Percentiles rank a stretch among this genome's conserved stretches.
Conservation (phyloP, 176 grass and related monocot genomes). For the Bolboschoenus planiculmis region DNA sequence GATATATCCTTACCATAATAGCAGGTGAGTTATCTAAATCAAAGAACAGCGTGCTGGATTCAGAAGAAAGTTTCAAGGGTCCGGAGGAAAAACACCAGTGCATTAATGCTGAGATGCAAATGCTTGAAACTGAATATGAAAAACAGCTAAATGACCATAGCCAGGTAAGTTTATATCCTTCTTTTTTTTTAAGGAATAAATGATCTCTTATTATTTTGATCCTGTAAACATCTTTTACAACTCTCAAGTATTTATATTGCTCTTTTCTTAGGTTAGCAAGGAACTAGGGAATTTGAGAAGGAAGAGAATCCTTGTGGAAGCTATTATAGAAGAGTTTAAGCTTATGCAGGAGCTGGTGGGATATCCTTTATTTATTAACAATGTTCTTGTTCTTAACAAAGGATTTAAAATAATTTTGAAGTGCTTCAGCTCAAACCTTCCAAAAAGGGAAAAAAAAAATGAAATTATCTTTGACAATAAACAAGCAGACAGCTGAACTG, state of each 20-base stretch:
- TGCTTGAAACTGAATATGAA: slow-evolving; percentile 50
- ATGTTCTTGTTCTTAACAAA: not conserved
- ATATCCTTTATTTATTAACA: slow-evolving; percentile 52
- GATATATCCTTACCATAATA: not conserved
- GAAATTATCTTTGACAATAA: slow-evolving; percentile 49
- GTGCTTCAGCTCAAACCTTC: not conserved
- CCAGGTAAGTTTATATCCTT: slow-evolving; percentile 21
- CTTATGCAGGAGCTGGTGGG: slow-evolving; percentile 43
- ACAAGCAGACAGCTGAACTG: slow-evolving; percentile 51
- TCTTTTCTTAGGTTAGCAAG: slow-evolving; percentile 36
- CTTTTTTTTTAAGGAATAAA: slow-evolving; percentile 3
- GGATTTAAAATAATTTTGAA: not conserved
- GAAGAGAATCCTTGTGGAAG: slow-evolving; percentile 52
- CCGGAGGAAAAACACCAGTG: slow-evolving; percentile 31
- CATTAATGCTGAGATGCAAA: slow-evolving; percentile 33
- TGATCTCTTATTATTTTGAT: not conserved
- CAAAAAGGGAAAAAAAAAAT: not conserved
- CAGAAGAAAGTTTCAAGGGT: slow-evolving; percentile 33
- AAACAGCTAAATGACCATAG: slow-evolving; percentile 38
- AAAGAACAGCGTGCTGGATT: slow-evolving; percentile 5
- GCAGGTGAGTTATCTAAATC: slow-evolving; percentile 21
- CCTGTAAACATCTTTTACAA: not conserved
- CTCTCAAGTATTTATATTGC: not conserved
- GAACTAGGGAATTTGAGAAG: slow-evolving; percentile 48
- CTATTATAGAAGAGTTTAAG: slow-evolving; percentile 58